A percentile compares a stretch with the other conserved stretches of the same genome.
phyloP scores from a whole-genome alignment of 768 basidiomycete genomes.

The Tricholoma furcatifolium region DNA sequence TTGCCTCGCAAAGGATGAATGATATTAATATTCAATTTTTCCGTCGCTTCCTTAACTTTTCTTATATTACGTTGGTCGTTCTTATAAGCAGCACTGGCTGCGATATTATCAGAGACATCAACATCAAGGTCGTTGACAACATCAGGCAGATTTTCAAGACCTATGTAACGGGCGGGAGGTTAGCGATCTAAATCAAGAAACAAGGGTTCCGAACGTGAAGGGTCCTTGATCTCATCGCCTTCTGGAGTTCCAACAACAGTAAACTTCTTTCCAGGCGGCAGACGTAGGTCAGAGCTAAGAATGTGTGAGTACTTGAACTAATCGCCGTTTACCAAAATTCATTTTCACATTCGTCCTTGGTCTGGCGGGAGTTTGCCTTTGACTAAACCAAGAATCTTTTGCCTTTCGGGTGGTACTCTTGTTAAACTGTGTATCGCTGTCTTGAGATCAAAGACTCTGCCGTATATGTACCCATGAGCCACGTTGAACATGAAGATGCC shows the following conservation, averaged over 20 bases:
- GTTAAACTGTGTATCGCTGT: slow-evolving; percentile 64
- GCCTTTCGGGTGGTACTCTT: slow-evolving; percentile 77
- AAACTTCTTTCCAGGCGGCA: slow-evolving; percentile 68
- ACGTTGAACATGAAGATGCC: background rate
- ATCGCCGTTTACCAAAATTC: background rate
- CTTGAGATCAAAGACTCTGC: slow-evolving; percentile 82
- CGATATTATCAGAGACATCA: slow-evolving; percentile 65
- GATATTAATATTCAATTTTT: slow-evolving; percentile 62
- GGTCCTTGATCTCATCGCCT: slow-evolving; percentile 84
- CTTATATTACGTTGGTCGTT: slow-evolving; percentile 81
- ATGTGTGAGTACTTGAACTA: background rate
- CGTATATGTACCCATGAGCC: background rate
- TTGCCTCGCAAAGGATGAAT: slow-evolving; percentile 76
- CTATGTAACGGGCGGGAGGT: slow-evolving; percentile 36
- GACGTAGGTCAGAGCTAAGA: slow-evolving; percentile 55
- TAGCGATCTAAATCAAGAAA: background rate
- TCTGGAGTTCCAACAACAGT: slow-evolving; percentile 85
- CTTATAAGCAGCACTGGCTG: slow-evolving; percentile 57
- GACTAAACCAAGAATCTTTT: slow-evolving; percentile 85
- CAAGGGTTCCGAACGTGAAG: slow-evolving; percentile 43
- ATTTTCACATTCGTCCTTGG: slow-evolving; percentile 55
- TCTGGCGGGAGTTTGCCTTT: slow-evolving; percentile 83
- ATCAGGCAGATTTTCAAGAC: slow-evolving; percentile 60
- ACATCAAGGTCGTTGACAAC: slow-evolving; percentile 82
- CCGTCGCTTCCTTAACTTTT: slow-evolving; percentile 72